These are phyloP conservation scores for Cinnamomum chago DNA, from an alignment of 164 flowering plant species.

Conservation along the genomic window DNA sequence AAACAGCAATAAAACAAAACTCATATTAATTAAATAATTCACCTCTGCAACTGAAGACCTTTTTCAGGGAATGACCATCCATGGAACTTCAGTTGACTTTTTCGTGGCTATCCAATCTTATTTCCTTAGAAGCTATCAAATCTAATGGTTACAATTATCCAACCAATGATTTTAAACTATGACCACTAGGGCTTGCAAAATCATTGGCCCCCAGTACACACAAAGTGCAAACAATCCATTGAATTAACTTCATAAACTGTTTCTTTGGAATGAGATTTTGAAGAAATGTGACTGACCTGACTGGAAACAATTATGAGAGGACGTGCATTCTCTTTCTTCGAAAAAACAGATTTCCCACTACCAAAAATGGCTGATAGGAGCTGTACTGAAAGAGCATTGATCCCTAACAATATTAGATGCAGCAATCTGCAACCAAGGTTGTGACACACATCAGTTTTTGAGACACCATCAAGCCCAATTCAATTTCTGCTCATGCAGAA, in stretches of 20 bases:
- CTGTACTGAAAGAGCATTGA: conserved; percentile 45
- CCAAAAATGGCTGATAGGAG: conserved; percentile 51
- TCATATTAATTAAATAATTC: too few species aligned
- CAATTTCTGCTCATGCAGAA: neutral
- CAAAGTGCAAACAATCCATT: neutral
- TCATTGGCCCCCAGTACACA: neutral
- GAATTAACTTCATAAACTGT: too few species aligned
- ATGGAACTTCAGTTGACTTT: too few species aligned
- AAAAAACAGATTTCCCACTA: conserved; percentile 46
- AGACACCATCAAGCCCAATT: neutral
- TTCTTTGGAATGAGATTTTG: neutral
- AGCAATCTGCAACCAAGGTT: conserved; percentile 48
- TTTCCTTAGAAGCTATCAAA: neutral
- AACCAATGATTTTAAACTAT: too few species aligned
- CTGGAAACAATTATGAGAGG: conserved; percentile 82
- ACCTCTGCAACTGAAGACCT: too few species aligned
- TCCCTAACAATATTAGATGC: conserved; percentile 60
- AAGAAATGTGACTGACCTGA: conserved; percentile 46
- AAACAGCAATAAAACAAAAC: too few species aligned
- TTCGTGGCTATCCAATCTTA: too few species aligned
- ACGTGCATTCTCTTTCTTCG: conserved; percentile 57
- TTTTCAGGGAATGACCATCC: too few species aligned
- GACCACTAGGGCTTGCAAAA: neutral
- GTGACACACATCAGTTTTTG: neutral
- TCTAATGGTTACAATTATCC: neutral